phyloP scores from a whole-genome alignment of 352 stramenopile genomes.

The Pythium aquatile region DNA sequence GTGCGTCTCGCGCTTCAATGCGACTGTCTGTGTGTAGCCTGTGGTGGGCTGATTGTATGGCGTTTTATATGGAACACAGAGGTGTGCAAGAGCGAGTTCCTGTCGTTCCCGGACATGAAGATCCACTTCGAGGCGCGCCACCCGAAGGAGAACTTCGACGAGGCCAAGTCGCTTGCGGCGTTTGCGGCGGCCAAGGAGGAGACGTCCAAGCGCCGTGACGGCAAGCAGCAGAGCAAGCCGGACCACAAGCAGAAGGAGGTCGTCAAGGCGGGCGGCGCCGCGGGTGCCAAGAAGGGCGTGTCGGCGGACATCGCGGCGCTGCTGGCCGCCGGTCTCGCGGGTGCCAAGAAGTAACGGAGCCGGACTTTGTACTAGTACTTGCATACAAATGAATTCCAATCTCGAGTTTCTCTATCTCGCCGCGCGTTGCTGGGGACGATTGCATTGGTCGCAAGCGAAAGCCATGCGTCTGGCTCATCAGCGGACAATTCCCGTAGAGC shows the following conservation, averaged over 20 bases:
- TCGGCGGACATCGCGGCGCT: slow-evolving; percentile 2
- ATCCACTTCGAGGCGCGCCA: slow-evolving; percentile 6
- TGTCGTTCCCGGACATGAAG: slow-evolving; percentile 8
- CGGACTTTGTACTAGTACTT: slow-evolving; percentile 8
- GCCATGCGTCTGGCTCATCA: too few relatives aligned
- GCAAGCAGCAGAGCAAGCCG: slow-evolving; percentile 6
- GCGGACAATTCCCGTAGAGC: too few relatives aligned
- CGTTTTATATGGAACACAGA: neutral
- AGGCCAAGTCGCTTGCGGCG: neutral
- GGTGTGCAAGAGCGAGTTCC: slow-evolving; percentile 2
- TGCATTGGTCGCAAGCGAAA: too few relatives aligned
- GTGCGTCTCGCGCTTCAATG: neutral
- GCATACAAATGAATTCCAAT: slow-evolving; percentile 3
- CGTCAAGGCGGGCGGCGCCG: neutral
- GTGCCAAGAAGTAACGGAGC: slow-evolving; percentile 6
- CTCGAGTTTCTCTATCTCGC: neutral
- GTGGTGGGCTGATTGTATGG: too few relatives aligned
- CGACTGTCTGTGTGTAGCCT: neutral
- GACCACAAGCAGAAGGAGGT: slow-evolving; percentile 5
- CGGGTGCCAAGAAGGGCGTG: neutral
- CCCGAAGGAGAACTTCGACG: slow-evolving; percentile 4
- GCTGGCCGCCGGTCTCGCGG: neutral
- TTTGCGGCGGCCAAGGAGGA: slow-evolving; percentile 3
- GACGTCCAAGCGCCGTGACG: neutral
- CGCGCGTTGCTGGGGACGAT: too few relatives aligned